Evolutionary conservation across 1,284 basidiomycete genomes (phyloP), one percentile per base, ranked within the genome.

Genomic region (Leccinum variabile): DNA sequence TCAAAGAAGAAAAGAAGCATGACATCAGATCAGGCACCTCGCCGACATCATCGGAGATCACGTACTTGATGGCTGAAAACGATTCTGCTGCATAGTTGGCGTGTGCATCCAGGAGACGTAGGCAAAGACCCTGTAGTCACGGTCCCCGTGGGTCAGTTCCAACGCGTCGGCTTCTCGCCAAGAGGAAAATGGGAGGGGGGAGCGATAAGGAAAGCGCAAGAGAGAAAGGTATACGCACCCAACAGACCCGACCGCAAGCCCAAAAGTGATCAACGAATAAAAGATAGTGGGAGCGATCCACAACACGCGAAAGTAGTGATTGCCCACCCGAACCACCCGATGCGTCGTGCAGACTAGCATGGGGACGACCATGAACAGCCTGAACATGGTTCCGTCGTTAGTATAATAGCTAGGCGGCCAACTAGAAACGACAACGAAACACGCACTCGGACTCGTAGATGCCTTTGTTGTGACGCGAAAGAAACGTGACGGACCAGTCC

Each of bases 221-320:
- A 25, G 3, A n/a, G 18, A 35, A 8, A 14, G 54, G 35, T 18
- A 18, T 16, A 11, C 55, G 14, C 14, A 56, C 55, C 55, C 55
- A 39, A 56, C 28, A 30, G 39, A 41, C 7, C 55, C 39, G 3
- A 56, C 39, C 28, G 55, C 39, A 22, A 56, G 25, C 16, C 55
- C 55, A 11, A 56, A 56, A 56, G 25, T 56, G 25, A 56, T 18
- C 25, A 56, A 18, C 25, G 55, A 56, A 28, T 44, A 30, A 56
- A 56, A 56, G 39, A 56, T 56, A n/a, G 55, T 28, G 6, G 55
- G 55, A 18, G 33, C 55, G 28, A 56, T 56, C 55, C 55, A 56
- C 22, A 44, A 44, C 41, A 41, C 55, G 6, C 11, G 25, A 28
- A 56, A 41, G 39, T 56, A 56, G 25, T 56, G 10, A 56, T 56